phyloP scores from a whole-genome alignment of 176 grass and related monocot genomes.

The Bromus sterilis region DNA sequence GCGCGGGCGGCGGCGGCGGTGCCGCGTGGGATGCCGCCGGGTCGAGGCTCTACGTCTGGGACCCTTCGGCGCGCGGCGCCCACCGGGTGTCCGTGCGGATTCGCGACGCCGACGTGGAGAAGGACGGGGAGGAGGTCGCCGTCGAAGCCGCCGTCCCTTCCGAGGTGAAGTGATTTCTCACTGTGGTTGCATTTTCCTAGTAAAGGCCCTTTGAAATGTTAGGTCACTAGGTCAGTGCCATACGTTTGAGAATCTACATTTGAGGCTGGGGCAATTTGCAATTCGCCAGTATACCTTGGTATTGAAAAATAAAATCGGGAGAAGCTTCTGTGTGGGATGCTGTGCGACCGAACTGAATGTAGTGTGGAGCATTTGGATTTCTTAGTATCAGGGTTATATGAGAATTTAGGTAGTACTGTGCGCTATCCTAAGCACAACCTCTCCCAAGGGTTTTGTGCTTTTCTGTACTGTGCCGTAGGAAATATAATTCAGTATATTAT shows the following conservation, averaged over 20 bases:
- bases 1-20: not conserved
- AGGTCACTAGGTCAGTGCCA: not conserved
- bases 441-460: not conserved
- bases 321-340: not conserved
- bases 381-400: not conserved
- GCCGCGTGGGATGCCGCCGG: constrained; percentile 61
- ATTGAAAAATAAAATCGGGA: not conserved
- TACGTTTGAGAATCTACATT: not conserved
- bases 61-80: constrained; percentile 29
- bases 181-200: not conserved
- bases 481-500: not conserved
- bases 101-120: constrained; percentile 40
- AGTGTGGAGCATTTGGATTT: not conserved
- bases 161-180: constrained; percentile 41
- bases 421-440: not conserved
- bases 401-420: not conserved
- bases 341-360: not conserved
- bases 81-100: constrained; percentile 65
- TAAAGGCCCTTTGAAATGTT: not conserved
- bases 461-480: not conserved
- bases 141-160: constrained; percentile 74
- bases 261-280: not conserved
- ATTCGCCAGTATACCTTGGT: not conserved
- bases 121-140: constrained; percentile 27
- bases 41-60: constrained; percentile 78